These are phyloP conservation scores for Saccharomyces hybrid DNA, from an alignment of 1,139 yeast species.

Conservation along the genomic window DNA sequence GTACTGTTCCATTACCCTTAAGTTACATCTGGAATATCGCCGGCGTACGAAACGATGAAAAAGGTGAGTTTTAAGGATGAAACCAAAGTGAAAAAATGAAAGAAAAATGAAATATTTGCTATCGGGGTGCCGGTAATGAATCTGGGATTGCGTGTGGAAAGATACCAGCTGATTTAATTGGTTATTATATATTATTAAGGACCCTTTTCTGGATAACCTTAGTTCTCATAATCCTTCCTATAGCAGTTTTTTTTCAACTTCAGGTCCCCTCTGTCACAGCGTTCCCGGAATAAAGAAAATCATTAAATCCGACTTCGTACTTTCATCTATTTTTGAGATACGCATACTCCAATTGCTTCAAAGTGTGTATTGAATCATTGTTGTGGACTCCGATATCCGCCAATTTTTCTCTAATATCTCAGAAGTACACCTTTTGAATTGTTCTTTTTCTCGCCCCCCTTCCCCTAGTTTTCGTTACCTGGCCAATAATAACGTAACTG, in stretches of 20 bases:
- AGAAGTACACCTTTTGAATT: not conserved
- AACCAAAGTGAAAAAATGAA: not conserved
- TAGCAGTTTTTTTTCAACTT: not conserved
- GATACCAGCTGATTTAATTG: not conserved
- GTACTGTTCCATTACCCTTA: not conserved
- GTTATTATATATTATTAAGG: not conserved
- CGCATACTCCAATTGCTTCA: not conserved
- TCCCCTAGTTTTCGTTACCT: not conserved
- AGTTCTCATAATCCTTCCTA: not conserved
- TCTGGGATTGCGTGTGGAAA: not conserved
- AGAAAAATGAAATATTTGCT: not conserved
- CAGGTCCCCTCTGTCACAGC: not conserved
- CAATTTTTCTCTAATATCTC: not conserved
- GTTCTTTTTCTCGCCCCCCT: not conserved
- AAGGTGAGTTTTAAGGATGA: not conserved
- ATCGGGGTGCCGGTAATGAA: not conserved
- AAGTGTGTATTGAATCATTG: not conserved
- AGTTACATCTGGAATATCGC: not conserved
- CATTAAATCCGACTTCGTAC: not conserved
- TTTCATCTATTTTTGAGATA: not conserved
- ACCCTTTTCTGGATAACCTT: not conserved
- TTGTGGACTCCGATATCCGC: not conserved
- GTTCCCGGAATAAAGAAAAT: not conserved
- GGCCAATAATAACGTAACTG: not conserved
- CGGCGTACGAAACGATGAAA: not conserved